Evolutionary conservation across 345 rosid species (phyloP).

Genomic region (Zanthoxylum bungeanum): DNA sequence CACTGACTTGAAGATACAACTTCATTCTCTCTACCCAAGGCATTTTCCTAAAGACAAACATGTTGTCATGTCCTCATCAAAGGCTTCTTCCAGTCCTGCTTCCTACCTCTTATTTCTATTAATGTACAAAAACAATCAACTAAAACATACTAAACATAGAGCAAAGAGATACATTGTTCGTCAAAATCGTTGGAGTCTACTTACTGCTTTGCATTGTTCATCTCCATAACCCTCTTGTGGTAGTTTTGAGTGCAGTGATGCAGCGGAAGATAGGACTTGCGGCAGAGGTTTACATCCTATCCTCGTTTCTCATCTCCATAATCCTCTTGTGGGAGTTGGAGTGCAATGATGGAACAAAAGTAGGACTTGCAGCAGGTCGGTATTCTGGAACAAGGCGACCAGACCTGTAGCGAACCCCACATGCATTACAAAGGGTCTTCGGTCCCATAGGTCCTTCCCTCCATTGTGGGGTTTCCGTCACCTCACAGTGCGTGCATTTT

Average conservation of each 20-base stretch:
- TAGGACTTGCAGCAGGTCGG: conserved; percentile 89
- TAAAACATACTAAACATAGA: neutral
- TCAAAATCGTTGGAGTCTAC: conserved; percentile 3
- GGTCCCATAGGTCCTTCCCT: conserved; percentile 92
- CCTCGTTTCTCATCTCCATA: conserved; percentile 69
- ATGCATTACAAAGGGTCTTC: conserved; percentile 93
- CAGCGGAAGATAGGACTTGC: conserved; percentile 63
- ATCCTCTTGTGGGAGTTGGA: conserved; percentile 85
- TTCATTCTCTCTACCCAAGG: conserved; percentile 15
- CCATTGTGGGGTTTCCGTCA: conserved; percentile 88
- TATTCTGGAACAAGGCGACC: conserved; percentile 89
- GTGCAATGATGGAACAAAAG: conserved; percentile 59
- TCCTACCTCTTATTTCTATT: conserved; percentile 34
- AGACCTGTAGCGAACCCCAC: conserved; percentile 86
- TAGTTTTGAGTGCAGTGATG: conserved; percentile 60
- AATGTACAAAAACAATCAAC: conserved; percentile 46
- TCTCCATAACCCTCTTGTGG: conserved; percentile 63
- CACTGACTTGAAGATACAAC: conserved; percentile 20
- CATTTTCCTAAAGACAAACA: conserved; percentile 22
- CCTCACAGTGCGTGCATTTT: conserved; percentile 76
- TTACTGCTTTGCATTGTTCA: conserved; percentile 21
- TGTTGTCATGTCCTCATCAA: conserved; percentile 27
- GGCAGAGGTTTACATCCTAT: conserved; percentile 29
- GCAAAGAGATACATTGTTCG: conserved; percentile 13
- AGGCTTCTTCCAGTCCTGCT: conserved; percentile 20